Base-by-base conservation (phyloP, 495 filamentous ascomycete species). In the Hypoxylon subgilvum region DNA sequence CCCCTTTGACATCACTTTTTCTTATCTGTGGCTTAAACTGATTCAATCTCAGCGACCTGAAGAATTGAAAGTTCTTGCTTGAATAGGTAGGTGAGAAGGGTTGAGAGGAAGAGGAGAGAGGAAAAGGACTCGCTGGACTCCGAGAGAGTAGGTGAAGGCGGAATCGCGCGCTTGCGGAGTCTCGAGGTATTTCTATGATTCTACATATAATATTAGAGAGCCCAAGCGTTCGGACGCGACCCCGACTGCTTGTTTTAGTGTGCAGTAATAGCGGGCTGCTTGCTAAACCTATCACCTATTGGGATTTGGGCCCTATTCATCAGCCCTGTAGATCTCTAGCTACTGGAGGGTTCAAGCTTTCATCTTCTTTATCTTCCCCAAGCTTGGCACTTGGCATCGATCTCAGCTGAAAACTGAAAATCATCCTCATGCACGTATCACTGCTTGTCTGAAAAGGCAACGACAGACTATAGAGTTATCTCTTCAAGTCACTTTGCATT, bases 61-160 rank as follows among this genome's bases (percentile, higher is more conserved):
- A 32, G 12, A 17, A 19, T 35, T 47, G 43, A 53, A 49, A 22
- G 18, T 25, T 30, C 3, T 48, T 28, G 12, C 46, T 48, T 6
- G 36, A 60, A 42, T 61, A 46, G 47, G 47, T 21, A 55, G 52
- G 52, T 48, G 8, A 8, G 23, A 27, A 8, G 23, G 4, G 4
- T 27, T 8, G 23, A 18, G 6, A 4, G 41, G 21, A 38, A 13
- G 22, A 17, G 12, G 31, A 31, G 16, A 32, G 8, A 30, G 27
- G 38, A 38, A 28, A 8, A 34, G 19, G 21, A 21, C 28, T 64
- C 60, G 59, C 54, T 56, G 38, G 34, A 30, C 35, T 53, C 64
- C 55, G 60, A 45, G 23, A 23, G n/a, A 28, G 5, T 46, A 32
- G 28, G 38, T 31, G 2, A 14, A 28, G 36, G 40, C 52, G 61